Conservation (phyloP, 2,329 filamentous ascomycete species). For the Arthrobotrys pseudoclavata region DNA sequence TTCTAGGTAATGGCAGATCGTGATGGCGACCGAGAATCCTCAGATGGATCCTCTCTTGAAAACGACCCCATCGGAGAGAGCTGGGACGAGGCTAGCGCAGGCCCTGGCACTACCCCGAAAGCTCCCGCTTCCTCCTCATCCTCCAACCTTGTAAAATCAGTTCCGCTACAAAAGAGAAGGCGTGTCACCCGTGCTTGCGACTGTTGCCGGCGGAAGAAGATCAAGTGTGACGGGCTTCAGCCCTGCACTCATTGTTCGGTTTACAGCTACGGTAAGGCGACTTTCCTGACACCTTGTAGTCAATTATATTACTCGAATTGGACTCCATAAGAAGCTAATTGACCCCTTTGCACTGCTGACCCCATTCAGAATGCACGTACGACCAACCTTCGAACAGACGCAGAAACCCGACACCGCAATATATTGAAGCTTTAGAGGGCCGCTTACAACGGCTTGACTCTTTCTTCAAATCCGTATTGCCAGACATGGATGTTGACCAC, state of each 20-base stretch:
- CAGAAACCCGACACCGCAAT: constrained; percentile 90
- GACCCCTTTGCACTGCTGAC: not conserved
- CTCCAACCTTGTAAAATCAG: constrained; percentile 44
- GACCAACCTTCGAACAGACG: constrained; percentile 93
- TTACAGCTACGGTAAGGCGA: constrained; percentile 89
- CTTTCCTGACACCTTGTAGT: not conserved
- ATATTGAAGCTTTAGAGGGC: constrained; percentile 88
- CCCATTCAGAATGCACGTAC: constrained; percentile 85
- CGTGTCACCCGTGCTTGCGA: constrained; percentile 82
- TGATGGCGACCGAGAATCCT: constrained; percentile 58
- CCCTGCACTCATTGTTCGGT: constrained; percentile 96
- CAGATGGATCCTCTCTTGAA: constrained; percentile 53
- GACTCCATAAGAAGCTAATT: constrained; percentile 3
- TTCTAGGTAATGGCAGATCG: constrained; percentile 59
- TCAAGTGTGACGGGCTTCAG: constrained; percentile 88
- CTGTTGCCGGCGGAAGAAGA: constrained; percentile 86
- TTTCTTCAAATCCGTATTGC: constrained; percentile 82
- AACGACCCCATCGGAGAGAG: constrained; percentile 54
- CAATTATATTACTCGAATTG: not conserved
- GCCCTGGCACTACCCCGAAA: constrained; percentile 26
- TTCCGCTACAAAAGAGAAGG: constrained; percentile 66
- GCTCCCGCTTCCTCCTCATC: constrained; percentile 31
- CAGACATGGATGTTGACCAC: constrained; percentile 86
- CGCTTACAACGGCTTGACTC: constrained; percentile 86
- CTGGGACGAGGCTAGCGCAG: constrained; percentile 41